phyloP scores from a whole-genome alignment of 495 filamentous ascomycete species.

The Opeltia flavorubescens region DNA sequence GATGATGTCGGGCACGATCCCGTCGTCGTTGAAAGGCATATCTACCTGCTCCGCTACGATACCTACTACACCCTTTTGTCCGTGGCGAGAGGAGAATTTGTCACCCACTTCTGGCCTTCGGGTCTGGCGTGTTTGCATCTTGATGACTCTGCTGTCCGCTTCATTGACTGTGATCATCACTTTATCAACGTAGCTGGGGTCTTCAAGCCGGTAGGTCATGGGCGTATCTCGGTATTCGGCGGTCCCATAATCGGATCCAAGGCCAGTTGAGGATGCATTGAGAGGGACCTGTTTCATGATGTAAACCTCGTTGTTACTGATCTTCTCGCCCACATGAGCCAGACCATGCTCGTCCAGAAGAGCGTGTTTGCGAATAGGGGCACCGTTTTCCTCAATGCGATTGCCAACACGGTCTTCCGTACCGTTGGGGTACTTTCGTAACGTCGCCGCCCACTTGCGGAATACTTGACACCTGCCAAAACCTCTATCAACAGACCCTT shows the following conservation, averaged over 20 bases:
- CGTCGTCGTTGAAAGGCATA: conserved; percentile 88
- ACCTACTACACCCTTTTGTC: conserved; percentile 95
- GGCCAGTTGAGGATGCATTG: conserved; percentile 47
- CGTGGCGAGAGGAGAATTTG: conserved; percentile 96
- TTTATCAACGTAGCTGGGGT: conserved; percentile 84
- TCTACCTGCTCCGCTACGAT: conserved; percentile 93
- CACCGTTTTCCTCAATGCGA: conserved; percentile 40
- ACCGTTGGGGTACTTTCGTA: conserved; percentile 72
- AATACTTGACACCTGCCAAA: conserved; percentile 96
- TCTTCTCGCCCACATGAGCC: conserved; percentile 63
- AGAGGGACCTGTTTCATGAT: conserved; percentile 75
- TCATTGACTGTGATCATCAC: conserved; percentile 83
- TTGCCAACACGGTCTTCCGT: conserved; percentile 57
- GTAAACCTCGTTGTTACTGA: conserved; percentile 64
- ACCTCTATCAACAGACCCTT: conserved; percentile 82
- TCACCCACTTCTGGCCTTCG: conserved; percentile 88
- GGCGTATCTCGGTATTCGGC: conserved; percentile 53
- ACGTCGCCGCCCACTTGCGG: conserved; percentile 64
- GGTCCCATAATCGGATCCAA: conserved; percentile 46
- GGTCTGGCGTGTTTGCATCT: conserved; percentile 85
- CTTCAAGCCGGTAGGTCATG: conserved; percentile 68
- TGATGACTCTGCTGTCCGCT: conserved; percentile 63
- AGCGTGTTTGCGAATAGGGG: conserved; percentile 54
- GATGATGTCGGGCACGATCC: conserved; percentile 91
- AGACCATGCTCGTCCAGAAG: conserved; percentile 68